phyloP scores from a whole-genome alignment of 106 monocot genomes.

The Apostasia ramifera region DNA sequence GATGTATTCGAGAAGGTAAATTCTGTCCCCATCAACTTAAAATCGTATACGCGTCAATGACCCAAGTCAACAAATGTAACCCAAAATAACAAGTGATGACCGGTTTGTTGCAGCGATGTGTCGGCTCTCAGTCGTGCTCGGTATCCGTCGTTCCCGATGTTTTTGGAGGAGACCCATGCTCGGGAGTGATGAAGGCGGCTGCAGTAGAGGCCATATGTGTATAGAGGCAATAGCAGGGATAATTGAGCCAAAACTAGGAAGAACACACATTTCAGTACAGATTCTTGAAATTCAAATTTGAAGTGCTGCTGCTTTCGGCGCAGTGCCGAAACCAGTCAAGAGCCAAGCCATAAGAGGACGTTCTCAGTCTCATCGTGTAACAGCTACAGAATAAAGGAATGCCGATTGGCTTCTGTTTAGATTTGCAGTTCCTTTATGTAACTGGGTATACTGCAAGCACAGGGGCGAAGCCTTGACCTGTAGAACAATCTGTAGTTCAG shows the following conservation, averaged over 20 bases:
- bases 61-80: too few relatives aligned
- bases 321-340: background rate
- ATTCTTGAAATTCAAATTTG: background rate
- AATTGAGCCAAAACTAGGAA: background rate
- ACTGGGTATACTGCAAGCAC: too few relatives aligned
- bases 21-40: background rate
- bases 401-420: too few relatives aligned
- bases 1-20: constrained; percentile 77
- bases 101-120: background rate
- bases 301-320: background rate
- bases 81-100: background rate
- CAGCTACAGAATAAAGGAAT: too few relatives aligned
- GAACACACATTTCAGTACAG: background rate
- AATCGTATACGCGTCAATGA: background rate
- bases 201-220: constrained; percentile 3
- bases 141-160: constrained; percentile 1
- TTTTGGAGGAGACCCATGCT: constrained; percentile 6
- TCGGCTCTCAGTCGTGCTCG: background rate
- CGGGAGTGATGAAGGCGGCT: constrained; percentile 1
- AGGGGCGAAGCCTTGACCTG: too few relatives aligned
- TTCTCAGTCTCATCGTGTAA: too few relatives aligned
- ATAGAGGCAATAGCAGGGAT: background rate
- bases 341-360: background rate
- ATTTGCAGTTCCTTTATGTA: too few relatives aligned
- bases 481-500: too few relatives aligned